phyloP scores from a whole-genome alignment of 148 eudicot species.

The Pharnaceum exiguum region DNA sequence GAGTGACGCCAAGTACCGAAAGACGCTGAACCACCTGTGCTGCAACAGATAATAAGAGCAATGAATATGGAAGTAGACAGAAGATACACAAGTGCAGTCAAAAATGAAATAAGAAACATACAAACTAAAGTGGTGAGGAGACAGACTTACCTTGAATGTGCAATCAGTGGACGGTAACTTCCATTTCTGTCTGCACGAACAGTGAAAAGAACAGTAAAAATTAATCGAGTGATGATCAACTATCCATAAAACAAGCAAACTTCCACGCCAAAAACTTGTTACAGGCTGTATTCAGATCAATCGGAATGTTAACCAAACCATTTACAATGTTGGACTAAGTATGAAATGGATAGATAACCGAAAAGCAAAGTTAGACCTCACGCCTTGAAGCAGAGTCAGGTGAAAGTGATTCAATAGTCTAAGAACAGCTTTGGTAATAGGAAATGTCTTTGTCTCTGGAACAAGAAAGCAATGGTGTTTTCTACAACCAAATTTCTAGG shows the following conservation, averaged over 20 bases:
- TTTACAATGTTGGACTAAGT: too few species aligned
- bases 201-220: not conserved
- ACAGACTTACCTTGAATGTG: constrained; percentile 41
- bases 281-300: too few species aligned
- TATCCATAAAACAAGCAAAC: not conserved
- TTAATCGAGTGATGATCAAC: not conserved
- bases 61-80: not conserved
- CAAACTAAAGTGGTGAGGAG: not conserved
- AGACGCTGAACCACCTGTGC: constrained; percentile 35
- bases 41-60: constrained; percentile 31
- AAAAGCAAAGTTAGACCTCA: too few species aligned
- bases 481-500: too few species aligned
- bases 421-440: too few species aligned
- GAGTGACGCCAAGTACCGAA: constrained; percentile 18
- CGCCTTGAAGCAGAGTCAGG: too few species aligned
- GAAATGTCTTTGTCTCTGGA: too few species aligned
- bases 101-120: not conserved
- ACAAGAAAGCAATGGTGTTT: too few species aligned
- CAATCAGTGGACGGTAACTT: constrained; percentile 37
- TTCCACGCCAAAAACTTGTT: not conserved
- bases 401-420: too few species aligned
- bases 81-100: not conserved
- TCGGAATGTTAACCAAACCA: too few species aligned
- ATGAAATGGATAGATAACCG: too few species aligned
- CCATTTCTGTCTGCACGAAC: constrained; percentile 52